phyloP scores from a whole-genome alignment of 23 red algal species.

The Chondrus crispus region DNA sequence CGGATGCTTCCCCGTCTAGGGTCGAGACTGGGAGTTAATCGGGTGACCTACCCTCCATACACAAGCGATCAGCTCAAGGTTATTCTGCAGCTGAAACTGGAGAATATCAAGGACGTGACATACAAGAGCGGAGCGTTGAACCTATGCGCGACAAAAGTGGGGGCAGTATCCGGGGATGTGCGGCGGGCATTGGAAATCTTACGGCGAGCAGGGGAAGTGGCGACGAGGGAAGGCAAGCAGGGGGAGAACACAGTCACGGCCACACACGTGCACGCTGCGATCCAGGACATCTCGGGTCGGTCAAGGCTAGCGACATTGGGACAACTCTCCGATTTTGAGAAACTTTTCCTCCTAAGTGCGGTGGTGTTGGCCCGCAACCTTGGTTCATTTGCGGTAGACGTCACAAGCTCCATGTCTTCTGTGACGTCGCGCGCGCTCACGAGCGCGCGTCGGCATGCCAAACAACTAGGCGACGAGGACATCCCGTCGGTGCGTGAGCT shows the following conservation, averaged over 20 bases:
- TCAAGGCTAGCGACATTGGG: constrained; percentile 1
- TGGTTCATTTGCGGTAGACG: constrained; percentile 21
- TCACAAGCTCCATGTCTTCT: constrained; percentile 12
- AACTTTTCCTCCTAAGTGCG: neutral
- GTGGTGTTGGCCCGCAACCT: neutral
- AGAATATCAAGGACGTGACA: neutral
- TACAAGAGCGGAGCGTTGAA: constrained; percentile 38
- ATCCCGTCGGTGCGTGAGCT: constrained; percentile 3
- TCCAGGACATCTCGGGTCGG: neutral
- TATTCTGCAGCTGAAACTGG: constrained; percentile 59
- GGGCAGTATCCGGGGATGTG: constrained; percentile 84
- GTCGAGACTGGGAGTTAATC: constrained; percentile 84
- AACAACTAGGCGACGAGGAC: neutral
- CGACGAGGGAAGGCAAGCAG: too few relatives aligned
- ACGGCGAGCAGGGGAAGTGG: constrained; percentile 18
- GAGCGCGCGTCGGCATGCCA: neutral
- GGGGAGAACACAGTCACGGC: too few relatives aligned
- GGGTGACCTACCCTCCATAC: constrained; percentile 83
- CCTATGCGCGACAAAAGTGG: constrained; percentile 80
- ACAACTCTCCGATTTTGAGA: constrained; percentile 31
- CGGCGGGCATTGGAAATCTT: constrained; percentile 74
- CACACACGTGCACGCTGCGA: constrained; percentile 14
- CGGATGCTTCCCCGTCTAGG: constrained; percentile 75
- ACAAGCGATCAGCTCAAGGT: constrained; percentile 64
- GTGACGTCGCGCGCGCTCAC: neutral